phyloP scores from a whole-genome alignment of 1,139 yeast species.

The Candida albicans region DNA sequence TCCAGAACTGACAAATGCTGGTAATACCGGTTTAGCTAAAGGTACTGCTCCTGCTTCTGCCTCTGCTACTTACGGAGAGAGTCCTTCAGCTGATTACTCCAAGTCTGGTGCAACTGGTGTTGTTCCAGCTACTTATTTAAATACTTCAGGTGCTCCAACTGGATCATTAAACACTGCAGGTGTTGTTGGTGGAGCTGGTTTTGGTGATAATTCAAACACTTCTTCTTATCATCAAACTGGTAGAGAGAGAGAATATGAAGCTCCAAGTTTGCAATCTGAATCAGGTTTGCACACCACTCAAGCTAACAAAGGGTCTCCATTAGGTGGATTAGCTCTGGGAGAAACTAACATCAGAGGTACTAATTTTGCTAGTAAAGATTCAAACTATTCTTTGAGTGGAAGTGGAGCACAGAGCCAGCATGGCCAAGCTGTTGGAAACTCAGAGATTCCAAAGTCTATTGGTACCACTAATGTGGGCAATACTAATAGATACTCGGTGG shows the following conservation, averaged over 20 bases:
- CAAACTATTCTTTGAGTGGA: too few relatives aligned
- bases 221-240: neutral
- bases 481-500: too few relatives aligned
- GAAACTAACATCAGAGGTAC: too few relatives aligned
- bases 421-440: too few relatives aligned
- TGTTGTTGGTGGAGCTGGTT: neutral
- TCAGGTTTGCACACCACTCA: neutral
- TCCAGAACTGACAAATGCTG: neutral
- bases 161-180: too few relatives aligned
- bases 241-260: neutral
- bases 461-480: neutral
- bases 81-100: slow-evolving; percentile 1
- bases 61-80: neutral
- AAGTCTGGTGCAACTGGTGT: slow-evolving; percentile 1
- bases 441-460: neutral
- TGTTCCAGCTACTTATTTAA: neutral
- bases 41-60: slow-evolving; percentile 1
- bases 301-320: too few relatives aligned
- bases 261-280: neutral
- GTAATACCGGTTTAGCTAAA: neutral
- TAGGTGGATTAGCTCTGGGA: too few relatives aligned
- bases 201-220: neutral
- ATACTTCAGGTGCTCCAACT: too few relatives aligned
- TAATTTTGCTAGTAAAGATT: too few relatives aligned
- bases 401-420: too few relatives aligned